These are phyloP conservation scores for Globisporangium nagaii DNA, from an alignment of 352 stramenopile species.

Conservation along the genomic window DNA sequence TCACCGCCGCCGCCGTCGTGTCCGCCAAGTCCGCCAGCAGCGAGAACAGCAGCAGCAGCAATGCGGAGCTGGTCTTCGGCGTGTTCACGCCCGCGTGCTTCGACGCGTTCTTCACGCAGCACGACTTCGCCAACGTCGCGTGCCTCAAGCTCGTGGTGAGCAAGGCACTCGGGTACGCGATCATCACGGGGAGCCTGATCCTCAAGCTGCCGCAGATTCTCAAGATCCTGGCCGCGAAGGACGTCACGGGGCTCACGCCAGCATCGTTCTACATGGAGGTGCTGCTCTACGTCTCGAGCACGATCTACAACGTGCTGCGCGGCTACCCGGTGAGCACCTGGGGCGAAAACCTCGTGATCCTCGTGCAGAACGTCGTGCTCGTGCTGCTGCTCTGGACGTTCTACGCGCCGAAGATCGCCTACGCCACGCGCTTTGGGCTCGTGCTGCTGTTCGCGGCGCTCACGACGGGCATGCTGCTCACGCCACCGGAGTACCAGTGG, in stretches of 20 bases:
- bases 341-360: slow-evolving; percentile 82
- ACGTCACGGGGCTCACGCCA: slow-evolving; percentile 81
- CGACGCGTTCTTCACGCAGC: slow-evolving; percentile 69
- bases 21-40: background rate
- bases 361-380: slow-evolving; percentile 81
- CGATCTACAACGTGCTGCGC: slow-evolving; percentile 80
- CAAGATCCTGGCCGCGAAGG: slow-evolving; percentile 77
- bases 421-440: slow-evolving; percentile 41
- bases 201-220: slow-evolving; percentile 89
- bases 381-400: slow-evolving; percentile 79
- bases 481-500: slow-evolving; percentile 72
- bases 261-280: slow-evolving; percentile 88
- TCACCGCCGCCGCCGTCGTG: slow-evolving; percentile 3
- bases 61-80: slow-evolving; percentile 54
- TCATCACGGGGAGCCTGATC: slow-evolving; percentile 81
- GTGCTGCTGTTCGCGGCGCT: slow-evolving; percentile 42
- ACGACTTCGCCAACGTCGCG: slow-evolving; percentile 77
- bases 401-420: slow-evolving; percentile 49
- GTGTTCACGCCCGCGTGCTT: slow-evolving; percentile 77
- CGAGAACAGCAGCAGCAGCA: background rate
- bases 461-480: slow-evolving; percentile 47
- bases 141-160: slow-evolving; percentile 83
- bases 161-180: slow-evolving; percentile 83
- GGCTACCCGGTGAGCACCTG: slow-evolving; percentile 85
- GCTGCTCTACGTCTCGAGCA: slow-evolving; percentile 74